Base-by-base conservation (phyloP, 2,329 filamentous ascomycete genomes). In the Aspergillus vadensis region DNA sequence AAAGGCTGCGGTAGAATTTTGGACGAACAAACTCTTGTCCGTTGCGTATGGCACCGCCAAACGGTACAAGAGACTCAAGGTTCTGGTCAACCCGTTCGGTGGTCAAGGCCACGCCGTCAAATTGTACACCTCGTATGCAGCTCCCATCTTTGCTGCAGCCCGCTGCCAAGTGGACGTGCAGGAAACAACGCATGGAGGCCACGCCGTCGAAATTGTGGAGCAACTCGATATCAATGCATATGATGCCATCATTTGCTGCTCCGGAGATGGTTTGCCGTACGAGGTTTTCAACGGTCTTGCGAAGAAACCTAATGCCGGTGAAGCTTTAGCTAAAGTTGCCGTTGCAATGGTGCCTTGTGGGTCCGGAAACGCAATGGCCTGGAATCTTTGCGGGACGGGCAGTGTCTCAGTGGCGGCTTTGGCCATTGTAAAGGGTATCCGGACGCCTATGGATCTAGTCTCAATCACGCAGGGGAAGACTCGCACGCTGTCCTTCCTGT, bases 211-310 rank as follows among this genome's bases (percentile, higher is more conserved):
- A 19, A 88, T 98, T 62, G 88, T 87, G 10, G 83, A 90, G 71
- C 83, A 87, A 44, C 77, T 97, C 52, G 91, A 97, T 71, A 83
- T 95, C 27, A 85, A 92, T 51, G 85, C 83, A 2, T 97, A 88
- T 75, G 95, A 99, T 77, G 89, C 92, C 8, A 85, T 98, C 14
- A 87, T 94, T 25, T 91, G 91, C 63, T 95, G 92, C 72, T 97
- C 94, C 0, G 95, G 95, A 4, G 95, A 99, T 69, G 95, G 95
- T 9, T 82, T 97, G 41, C 89, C 92, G 0, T 90, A 97, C 73
- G 95, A 99, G 76, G 90, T 97, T 8, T 97, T 97, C 81, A 98
- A 99, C 72, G 95, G 95, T 0, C 79, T 99, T 32, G 92, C 86
- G 14, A 89, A 87, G 76, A 88, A 92, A 41, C 72, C 83, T 4